phyloP scores from a whole-genome alignment of 2,329 filamentous ascomycete genomes.

The Xylariaceae sp. region DNA sequence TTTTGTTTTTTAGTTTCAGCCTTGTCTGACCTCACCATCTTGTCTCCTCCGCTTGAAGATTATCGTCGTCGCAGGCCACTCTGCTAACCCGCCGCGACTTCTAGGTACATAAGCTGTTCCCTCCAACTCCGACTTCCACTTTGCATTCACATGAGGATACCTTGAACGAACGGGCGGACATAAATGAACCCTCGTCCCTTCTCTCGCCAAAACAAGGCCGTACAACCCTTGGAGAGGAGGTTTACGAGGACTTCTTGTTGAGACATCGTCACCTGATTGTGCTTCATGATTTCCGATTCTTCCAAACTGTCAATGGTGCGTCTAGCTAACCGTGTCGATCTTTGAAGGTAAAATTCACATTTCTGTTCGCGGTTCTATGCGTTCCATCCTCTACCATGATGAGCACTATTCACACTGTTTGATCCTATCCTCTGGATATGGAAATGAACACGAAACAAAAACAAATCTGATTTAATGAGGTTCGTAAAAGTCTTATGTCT shows the following conservation, averaged over 20 bases:
- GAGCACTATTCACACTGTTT: slow-evolving; percentile 38
- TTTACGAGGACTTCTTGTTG: slow-evolving; percentile 53
- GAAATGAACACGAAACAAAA: slow-evolving; percentile 32
- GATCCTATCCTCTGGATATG: slow-evolving; percentile 31
- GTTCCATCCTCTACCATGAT: slow-evolving; percentile 27
- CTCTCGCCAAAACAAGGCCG: slow-evolving; percentile 50
- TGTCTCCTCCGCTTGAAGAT: slow-evolving; percentile 17
- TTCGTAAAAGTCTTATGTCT: slow-evolving; percentile 16
- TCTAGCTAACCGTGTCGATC: slow-evolving; percentile 26
- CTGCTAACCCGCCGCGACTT: slow-evolving; percentile 19
- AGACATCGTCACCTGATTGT: slow-evolving; percentile 61
- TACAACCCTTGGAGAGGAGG: slow-evolving; percentile 56
- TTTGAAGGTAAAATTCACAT: slow-evolving; percentile 18
- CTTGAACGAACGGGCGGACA: slow-evolving; percentile 68
- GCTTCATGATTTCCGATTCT: slow-evolving; percentile 20
- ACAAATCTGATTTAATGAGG: slow-evolving; percentile 38
- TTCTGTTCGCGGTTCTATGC: background rate
- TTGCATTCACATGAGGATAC: slow-evolving; percentile 48
- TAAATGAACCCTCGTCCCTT: slow-evolving; percentile 50
- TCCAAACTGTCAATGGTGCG: slow-evolving; percentile 22
- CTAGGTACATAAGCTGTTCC: slow-evolving; percentile 37
- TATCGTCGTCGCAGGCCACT: slow-evolving; percentile 1
- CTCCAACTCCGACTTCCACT: slow-evolving; percentile 13
- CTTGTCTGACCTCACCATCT: slow-evolving; percentile 53
- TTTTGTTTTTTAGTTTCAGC: slow-evolving; percentile 58